A percentile compares a stretch with the other conserved stretches of the same genome.
Evolutionary conservation across 129 eudicot species (phyloP).

Genomic region (Dittrichia graveolens): DNA sequence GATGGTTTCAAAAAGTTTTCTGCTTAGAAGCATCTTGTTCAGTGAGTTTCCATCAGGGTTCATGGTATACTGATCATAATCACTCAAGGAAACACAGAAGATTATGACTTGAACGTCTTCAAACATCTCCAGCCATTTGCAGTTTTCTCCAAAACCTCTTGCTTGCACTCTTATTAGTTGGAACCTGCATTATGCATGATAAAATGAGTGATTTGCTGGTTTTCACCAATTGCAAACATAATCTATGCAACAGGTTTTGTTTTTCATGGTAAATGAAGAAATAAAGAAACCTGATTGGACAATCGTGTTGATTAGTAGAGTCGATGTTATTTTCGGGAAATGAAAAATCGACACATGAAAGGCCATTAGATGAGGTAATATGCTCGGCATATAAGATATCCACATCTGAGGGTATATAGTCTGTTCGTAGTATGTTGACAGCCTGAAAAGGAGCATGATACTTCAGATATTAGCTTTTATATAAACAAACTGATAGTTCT

Average conservation of each 20-base stretch:
- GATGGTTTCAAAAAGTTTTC: slow-evolving; percentile 72
- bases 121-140: slow-evolving; percentile 96
- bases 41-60: slow-evolving; percentile 54
- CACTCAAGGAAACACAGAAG: slow-evolving; percentile 80
- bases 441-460: slow-evolving; percentile 46
- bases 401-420: slow-evolving; percentile 79
- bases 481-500: not conserved
- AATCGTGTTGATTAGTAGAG: slow-evolving; percentile 57
- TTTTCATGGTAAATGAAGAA: not conserved
- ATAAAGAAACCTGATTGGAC: slow-evolving; percentile 57
- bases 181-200: slow-evolving; percentile 44
- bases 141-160: slow-evolving; percentile 81
- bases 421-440: slow-evolving; percentile 65
- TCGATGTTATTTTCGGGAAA: slow-evolving; percentile 71
- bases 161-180: slow-evolving; percentile 94
- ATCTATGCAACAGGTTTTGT: too few species aligned
- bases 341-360: slow-evolving; percentile 81
- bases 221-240: not conserved
- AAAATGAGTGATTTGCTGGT: not conserved
- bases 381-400: slow-evolving; percentile 94
- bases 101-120: slow-evolving; percentile 91
- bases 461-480: too few species aligned
- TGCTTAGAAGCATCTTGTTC: slow-evolving; percentile 83
- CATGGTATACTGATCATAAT: slow-evolving; percentile 57
- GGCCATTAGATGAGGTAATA: slow-evolving; percentile 93